Percentiles rank a stretch among this genome's conserved stretches.
phyloP scores from a whole-genome alignment of 352 stramenopile species.

The Phytophthora ohioensis region DNA sequence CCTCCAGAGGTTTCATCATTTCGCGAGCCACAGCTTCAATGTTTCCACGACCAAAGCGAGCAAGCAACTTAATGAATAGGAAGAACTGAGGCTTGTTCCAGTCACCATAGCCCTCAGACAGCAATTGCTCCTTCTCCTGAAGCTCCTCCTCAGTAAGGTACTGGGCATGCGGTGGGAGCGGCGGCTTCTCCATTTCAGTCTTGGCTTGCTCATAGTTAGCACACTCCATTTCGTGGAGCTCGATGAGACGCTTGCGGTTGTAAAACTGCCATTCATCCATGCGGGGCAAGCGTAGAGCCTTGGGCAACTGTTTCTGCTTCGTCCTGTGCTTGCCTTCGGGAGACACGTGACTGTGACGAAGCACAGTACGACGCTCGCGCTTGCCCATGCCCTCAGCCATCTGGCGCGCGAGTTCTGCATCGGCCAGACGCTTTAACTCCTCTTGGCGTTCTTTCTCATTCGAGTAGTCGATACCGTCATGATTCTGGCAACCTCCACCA shows the following conservation, averaged over 20 bases:
- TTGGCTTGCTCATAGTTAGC: slow-evolving; percentile 84
- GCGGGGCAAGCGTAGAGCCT: slow-evolving; percentile 78
- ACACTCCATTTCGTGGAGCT: slow-evolving; percentile 87
- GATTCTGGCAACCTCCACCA: slow-evolving; percentile 94
- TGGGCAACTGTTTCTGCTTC: slow-evolving; percentile 85
- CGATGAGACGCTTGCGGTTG: slow-evolving; percentile 78
- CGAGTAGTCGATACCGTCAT: slow-evolving; percentile 97
- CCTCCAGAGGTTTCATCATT: slow-evolving; percentile 84
- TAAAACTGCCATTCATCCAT: slow-evolving; percentile 93
- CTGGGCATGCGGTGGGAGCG: slow-evolving; percentile 70
- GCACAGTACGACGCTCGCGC: slow-evolving; percentile 80
- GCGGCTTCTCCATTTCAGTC: slow-evolving; percentile 77
- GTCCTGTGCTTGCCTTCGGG: slow-evolving; percentile 59
- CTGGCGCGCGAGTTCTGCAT: slow-evolving; percentile 82
- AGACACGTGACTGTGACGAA: slow-evolving; percentile 64
- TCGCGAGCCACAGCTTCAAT: slow-evolving; percentile 82
- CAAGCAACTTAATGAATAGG: slow-evolving; percentile 86
- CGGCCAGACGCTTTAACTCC: slow-evolving; percentile 84
- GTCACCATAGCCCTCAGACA: slow-evolving; percentile 86
- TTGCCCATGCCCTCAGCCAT: slow-evolving; percentile 88
- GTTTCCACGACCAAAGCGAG: slow-evolving; percentile 80
- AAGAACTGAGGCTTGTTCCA: slow-evolving; percentile 92
- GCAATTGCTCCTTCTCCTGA: slow-evolving; percentile 92
- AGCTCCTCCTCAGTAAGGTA: slow-evolving; percentile 89
- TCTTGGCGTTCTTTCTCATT: slow-evolving; percentile 91